These are phyloP conservation scores for Yarrowia deformans DNA, from an alignment of 805 yeast species.

Conservation along the genomic window DNA sequence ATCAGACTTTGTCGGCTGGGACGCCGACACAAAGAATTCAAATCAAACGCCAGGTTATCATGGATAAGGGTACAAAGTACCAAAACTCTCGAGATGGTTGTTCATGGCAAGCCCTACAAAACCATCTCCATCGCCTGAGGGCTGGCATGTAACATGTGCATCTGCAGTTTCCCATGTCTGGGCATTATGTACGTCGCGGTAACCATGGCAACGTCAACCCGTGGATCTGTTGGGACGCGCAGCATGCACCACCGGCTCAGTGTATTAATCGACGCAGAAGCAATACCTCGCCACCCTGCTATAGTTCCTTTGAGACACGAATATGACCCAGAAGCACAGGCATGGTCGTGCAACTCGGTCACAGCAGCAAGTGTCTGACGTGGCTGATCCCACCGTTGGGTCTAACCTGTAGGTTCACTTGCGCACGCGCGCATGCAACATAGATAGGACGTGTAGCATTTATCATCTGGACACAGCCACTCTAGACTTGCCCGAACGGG, in stretches of 20 bases:
- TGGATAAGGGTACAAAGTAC: conserved; percentile 1
- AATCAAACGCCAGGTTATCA: conserved; percentile 17
- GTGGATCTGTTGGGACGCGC: background rate
- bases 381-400: conserved; percentile 23
- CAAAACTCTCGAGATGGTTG: conserved; percentile 2
- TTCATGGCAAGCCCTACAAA: conserved; percentile 16
- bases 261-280: conserved; percentile 8
- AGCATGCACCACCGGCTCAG: conserved; percentile 3
- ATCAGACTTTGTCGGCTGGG: conserved; percentile 24
- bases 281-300: conserved; percentile 14
- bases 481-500: conserved; percentile 9
- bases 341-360: background rate
- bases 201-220: background rate
- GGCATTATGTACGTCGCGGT: conserved; percentile 1
- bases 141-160: conserved; percentile 28
- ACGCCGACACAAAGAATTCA: conserved; percentile 13
- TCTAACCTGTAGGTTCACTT: conserved; percentile 24
- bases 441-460: conserved; percentile 2
- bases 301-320: conserved; percentile 5
- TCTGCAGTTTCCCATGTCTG: conserved; percentile 1
- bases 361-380: conserved; percentile 21
- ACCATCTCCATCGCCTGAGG: conserved; percentile 28
- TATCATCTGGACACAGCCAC: background rate
- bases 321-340: background rate
- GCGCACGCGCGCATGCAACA: conserved; percentile 29